Conservation (phyloP, 2,329 filamentous ascomycete genomes). For the Ophiosphaerella korrae region DNA sequence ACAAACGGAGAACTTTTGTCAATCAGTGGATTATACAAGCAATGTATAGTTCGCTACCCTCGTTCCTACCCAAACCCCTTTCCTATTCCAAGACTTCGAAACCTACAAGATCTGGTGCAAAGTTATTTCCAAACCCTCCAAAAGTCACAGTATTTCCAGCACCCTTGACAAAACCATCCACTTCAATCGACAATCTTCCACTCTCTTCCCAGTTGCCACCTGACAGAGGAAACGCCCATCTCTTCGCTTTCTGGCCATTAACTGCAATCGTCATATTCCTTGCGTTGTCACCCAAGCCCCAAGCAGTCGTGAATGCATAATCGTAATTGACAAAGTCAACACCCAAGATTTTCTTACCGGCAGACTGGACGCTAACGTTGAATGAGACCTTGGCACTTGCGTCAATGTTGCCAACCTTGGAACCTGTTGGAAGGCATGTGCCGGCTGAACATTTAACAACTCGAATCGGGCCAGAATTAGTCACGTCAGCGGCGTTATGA, state of each 20-base stretch:
- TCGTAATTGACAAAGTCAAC: slow-evolving; percentile 52
- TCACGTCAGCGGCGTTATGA: slow-evolving; percentile 38
- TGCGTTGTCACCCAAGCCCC: slow-evolving; percentile 41
- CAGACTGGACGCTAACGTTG: slow-evolving; percentile 27
- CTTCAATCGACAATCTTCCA: slow-evolving; percentile 28
- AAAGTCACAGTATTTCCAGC: slow-evolving; percentile 29
- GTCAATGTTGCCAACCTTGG: slow-evolving; percentile 43
- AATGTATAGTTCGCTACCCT: too few relatives aligned
- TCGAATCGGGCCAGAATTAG: slow-evolving; percentile 36
- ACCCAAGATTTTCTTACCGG: slow-evolving; percentile 39
- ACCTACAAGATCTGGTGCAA: slow-evolving; percentile 38
- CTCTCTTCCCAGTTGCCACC: slow-evolving; percentile 49
- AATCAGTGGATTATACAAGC: too few relatives aligned
- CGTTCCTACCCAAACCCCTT: too few relatives aligned
- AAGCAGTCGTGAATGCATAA: slow-evolving; percentile 43
- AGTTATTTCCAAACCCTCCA: slow-evolving; percentile 16
- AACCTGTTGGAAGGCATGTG: slow-evolving; percentile 35
- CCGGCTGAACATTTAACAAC: slow-evolving; percentile 26
- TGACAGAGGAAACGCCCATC: slow-evolving; percentile 48
- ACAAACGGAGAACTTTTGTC: too few relatives aligned
- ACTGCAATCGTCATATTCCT: slow-evolving; percentile 46
- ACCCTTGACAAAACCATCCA: slow-evolving; percentile 33
- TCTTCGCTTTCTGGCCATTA: slow-evolving; percentile 43
- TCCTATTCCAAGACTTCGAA: slow-evolving; percentile 28
- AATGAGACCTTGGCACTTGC: slow-evolving; percentile 33